These are phyloP conservation scores for Paramecium bursaria DNA, from an alignment of 73 alveolate species.

Conservation along the genomic window DNA sequence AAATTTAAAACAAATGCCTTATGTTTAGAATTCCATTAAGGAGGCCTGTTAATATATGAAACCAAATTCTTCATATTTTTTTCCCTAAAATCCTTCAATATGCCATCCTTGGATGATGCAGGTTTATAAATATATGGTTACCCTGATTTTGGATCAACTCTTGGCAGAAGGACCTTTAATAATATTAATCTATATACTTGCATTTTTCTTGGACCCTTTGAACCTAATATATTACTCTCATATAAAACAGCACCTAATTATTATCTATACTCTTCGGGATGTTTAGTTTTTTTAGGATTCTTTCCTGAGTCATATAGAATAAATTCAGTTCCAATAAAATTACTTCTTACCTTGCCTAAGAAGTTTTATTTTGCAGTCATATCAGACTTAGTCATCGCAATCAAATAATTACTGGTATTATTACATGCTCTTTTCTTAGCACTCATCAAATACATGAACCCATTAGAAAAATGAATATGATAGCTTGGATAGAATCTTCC, in stretches of 20 bases:
- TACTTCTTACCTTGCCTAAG: slow-evolving; percentile 88
- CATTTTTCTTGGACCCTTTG: slow-evolving; percentile 95
- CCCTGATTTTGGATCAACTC: slow-evolving; percentile 64
- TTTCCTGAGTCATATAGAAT: slow-evolving; percentile 81
- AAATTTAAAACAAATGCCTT: slow-evolving; percentile 91
- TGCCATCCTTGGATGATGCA: slow-evolving; percentile 72
- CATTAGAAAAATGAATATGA: slow-evolving; percentile 82
- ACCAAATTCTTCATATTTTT: slow-evolving; percentile 70
- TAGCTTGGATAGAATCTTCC: slow-evolving; percentile 84
- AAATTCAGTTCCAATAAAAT: slow-evolving; percentile 93
- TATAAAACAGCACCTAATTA: slow-evolving; percentile 83
- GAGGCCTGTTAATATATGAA: slow-evolving; percentile 84
- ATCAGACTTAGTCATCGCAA: slow-evolving; percentile 79
- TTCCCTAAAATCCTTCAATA: slow-evolving; percentile 72
- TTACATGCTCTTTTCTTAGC: slow-evolving; percentile 88
- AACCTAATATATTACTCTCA: slow-evolving; percentile 88
- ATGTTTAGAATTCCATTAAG: slow-evolving; percentile 91
- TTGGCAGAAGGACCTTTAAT: slow-evolving; percentile 78
- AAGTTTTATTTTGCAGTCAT: slow-evolving; percentile 73
- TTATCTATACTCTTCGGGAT: slow-evolving; percentile 71
- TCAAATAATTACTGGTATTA: slow-evolving; percentile 84
- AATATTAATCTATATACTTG: slow-evolving; percentile 44
- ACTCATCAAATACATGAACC: slow-evolving; percentile 82
- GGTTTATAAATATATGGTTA: slow-evolving; percentile 72
- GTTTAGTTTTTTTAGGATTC: slow-evolving; percentile 85